phyloP scores from a whole-genome alignment of 306 rosid genomes.

The Trichosanthes truncata region DNA sequence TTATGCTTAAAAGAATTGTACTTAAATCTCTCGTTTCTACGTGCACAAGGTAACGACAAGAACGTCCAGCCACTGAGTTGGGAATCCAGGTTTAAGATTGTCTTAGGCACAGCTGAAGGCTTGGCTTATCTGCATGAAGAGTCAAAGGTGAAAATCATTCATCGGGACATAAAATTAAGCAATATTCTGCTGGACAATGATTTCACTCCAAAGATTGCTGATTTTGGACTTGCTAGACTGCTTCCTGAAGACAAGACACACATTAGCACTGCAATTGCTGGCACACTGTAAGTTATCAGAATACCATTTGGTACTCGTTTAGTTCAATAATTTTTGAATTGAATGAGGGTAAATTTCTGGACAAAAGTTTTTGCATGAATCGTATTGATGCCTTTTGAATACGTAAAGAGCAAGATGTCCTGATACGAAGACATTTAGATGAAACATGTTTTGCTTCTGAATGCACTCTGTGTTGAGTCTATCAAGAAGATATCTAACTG shows the following conservation, averaged over 20 bases:
- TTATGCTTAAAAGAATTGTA: background rate
- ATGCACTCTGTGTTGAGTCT: background rate
- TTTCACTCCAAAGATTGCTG: conserved; percentile 54
- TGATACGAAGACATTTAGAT: background rate
- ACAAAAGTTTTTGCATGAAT: background rate
- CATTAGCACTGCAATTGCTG: conserved; percentile 38
- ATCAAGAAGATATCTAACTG: background rate
- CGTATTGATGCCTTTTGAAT: background rate
- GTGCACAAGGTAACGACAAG: conserved; percentile 21
- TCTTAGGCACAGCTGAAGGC: conserved; percentile 55
- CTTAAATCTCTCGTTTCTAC: background rate
- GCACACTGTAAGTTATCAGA: conserved; percentile 41
- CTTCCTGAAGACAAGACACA: conserved; percentile 35
- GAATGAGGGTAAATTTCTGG: background rate
- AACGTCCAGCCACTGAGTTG: conserved; percentile 30
- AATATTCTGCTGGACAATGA: conserved; percentile 52
- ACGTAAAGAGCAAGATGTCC: background rate
- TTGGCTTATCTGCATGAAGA: conserved; percentile 65
- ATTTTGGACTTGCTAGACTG: conserved; percentile 46
- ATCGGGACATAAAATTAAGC: conserved; percentile 56
- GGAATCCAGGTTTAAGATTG: conserved; percentile 46
- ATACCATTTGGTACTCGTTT: background rate
- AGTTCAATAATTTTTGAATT: background rate
- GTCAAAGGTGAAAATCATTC: conserved; percentile 45
- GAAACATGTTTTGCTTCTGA: background rate